A percentile compares a stretch with the other conserved stretches of the same genome.
These are phyloP conservation scores for Fusarium sp. DNA, from an alignment of 2,329 filamentous ascomycete species.

Conservation along the genomic window DNA sequence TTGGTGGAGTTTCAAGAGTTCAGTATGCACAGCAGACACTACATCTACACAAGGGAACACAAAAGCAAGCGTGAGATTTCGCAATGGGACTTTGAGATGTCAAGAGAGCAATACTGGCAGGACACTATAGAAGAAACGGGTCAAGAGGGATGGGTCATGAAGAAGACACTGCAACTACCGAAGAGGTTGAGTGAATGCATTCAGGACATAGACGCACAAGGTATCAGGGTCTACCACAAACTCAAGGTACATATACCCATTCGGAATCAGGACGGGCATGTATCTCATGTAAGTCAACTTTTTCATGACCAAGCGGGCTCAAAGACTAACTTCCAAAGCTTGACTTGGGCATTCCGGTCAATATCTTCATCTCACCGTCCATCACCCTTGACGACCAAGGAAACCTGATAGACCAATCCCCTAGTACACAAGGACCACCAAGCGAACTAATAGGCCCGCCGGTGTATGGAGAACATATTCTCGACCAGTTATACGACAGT, in stretches of 20 bases:
- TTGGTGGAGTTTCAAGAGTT: slow-evolving; percentile 81
- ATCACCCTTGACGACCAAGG: slow-evolving; percentile 87
- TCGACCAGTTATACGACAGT: slow-evolving; percentile 91
- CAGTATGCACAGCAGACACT: slow-evolving; percentile 57
- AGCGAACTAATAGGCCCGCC: slow-evolving; percentile 78
- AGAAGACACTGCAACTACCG: slow-evolving; percentile 73
- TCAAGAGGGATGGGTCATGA: slow-evolving; percentile 71
- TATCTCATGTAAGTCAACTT: slow-evolving; percentile 74
- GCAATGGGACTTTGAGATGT: slow-evolving; percentile 65
- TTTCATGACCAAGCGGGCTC: fast-evolving
- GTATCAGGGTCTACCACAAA: slow-evolving; percentile 92
- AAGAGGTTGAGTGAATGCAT: slow-evolving; percentile 82
- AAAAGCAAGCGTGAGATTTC: slow-evolving; percentile 71
- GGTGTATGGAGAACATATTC: slow-evolving; percentile 85
- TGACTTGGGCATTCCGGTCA: slow-evolving; percentile 86
- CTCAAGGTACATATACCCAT: slow-evolving; percentile 89
- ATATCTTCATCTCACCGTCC: slow-evolving; percentile 93
- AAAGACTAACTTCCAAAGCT: slow-evolving; percentile 59
- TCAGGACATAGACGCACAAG: slow-evolving; percentile 86
- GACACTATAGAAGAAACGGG: slow-evolving; percentile 73
- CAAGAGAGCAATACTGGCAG: slow-evolving; percentile 69
- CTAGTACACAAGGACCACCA: slow-evolving; percentile 58
- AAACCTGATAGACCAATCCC: slow-evolving; percentile 70
- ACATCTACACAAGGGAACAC: slow-evolving; percentile 61
- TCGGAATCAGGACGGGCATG: slow-evolving; percentile 91